phyloP scores from a whole-genome alignment of 257 asterid species.

The Datura wrightii region DNA sequence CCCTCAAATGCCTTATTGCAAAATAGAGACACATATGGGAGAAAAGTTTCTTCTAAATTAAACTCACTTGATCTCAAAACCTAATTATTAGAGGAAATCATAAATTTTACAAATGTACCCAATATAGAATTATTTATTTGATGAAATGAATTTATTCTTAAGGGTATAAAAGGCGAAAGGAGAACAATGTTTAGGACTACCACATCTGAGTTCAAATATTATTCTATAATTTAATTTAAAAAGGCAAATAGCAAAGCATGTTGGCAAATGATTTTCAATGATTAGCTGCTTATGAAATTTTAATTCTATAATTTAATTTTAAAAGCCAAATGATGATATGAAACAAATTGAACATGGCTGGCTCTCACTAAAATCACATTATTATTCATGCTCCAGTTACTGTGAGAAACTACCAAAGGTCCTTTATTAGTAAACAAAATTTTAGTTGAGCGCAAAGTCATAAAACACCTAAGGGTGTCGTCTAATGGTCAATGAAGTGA shows the following conservation, averaged over 20 bases:
- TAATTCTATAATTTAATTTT: neutral
- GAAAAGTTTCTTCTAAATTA: neutral
- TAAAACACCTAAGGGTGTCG: neutral
- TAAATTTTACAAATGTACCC: neutral
- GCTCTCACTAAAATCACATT: neutral
- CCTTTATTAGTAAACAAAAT: constrained; percentile 3
- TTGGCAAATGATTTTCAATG: neutral
- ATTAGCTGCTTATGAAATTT: neutral
- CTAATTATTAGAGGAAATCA: neutral
- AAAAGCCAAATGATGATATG: neutral
- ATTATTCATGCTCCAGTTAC: constrained; percentile 2
- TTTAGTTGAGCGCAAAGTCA: neutral
- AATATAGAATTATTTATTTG: neutral
- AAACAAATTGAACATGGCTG: neutral
- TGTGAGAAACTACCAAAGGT: neutral
- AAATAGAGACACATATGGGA: neutral
- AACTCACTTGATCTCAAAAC: neutral
- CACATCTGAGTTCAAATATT: neutral
- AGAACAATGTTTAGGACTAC: neutral
- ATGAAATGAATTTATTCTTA: neutral
- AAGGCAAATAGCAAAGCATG: neutral
- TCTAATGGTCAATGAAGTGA: neutral
- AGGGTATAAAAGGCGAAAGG: neutral
- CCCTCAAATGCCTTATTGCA: neutral
- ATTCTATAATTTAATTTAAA: no score